Conservation (phyloP, 345 rosid genomes). For the Eucalyptus microcorys region DNA sequence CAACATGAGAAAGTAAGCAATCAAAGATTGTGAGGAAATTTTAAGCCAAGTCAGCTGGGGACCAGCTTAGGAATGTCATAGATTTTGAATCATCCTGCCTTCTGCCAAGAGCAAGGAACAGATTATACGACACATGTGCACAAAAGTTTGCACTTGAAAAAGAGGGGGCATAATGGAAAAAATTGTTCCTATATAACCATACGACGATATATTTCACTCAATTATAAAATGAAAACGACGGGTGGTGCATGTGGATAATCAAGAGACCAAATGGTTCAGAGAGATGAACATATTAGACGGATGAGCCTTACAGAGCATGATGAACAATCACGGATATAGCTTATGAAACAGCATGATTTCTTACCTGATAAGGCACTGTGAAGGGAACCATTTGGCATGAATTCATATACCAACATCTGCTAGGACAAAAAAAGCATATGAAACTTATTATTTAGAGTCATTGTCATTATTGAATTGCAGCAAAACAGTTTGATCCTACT, state of each 20-base stretch:
- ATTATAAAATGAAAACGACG: not conserved
- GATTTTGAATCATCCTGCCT: not conserved
- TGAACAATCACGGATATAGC: not conserved
- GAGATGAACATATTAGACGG: not conserved
- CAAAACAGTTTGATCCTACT: not conserved
- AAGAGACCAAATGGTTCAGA: not conserved
- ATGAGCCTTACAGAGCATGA: not conserved
- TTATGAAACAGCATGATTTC: not conserved
- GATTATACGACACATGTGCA: not conserved
- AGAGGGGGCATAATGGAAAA: not conserved
- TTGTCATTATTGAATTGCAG: not conserved
- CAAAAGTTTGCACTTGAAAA: not conserved
- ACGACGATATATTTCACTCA: not conserved
- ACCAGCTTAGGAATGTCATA: not conserved
- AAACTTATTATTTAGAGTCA: not conserved
- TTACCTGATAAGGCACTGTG: slow-evolving; percentile 72
- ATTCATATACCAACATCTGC: slow-evolving; percentile 95
- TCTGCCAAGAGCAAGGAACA: not conserved
- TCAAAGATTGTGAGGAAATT: not conserved
- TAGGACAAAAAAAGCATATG: not conserved
- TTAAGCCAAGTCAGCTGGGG: not conserved
- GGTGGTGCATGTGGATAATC: not conserved
- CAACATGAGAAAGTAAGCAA: not conserved
- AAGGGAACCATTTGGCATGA: slow-evolving; percentile 82
- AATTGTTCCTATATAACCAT: not conserved